These are phyloP conservation scores for Coleophoma cylindrospora DNA, from an alignment of 2,329 filamentous ascomycete genomes.

Conservation along the genomic window DNA sequence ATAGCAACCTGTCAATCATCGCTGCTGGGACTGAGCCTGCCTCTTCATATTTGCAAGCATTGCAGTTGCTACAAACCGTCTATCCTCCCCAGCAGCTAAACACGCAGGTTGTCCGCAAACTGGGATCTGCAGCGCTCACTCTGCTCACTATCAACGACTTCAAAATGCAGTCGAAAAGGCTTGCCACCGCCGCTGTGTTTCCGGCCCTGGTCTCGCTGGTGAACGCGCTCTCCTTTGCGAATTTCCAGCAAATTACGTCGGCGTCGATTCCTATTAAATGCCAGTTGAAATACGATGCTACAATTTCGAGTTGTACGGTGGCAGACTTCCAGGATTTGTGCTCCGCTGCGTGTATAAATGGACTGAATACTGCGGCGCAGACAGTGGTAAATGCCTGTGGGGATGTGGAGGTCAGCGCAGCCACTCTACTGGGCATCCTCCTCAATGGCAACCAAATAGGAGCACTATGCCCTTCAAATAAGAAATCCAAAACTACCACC, in stretches of 20 bases:
- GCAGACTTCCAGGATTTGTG: conserved; percentile 23
- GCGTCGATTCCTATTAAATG: conserved; percentile 17
- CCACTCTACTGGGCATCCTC: conserved; percentile 24
- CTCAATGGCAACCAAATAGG: conserved; percentile 20
- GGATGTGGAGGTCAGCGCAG: conserved; percentile 12
- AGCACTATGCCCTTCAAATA: conserved; percentile 18
- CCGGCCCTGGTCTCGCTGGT: not conserved
- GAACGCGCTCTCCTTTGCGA: conserved; percentile 23
- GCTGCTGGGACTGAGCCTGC: too few species aligned
- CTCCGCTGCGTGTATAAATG: conserved; percentile 17
- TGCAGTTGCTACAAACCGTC: not conserved
- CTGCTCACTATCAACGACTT: not conserved
- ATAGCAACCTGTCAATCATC: not conserved
- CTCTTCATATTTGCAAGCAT: not conserved
- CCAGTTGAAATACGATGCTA: conserved; percentile 18
- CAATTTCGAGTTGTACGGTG: conserved; percentile 19
- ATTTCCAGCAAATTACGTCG: conserved; percentile 23
- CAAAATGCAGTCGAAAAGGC: not conserved
- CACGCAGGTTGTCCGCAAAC: too few species aligned
- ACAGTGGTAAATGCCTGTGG: conserved; percentile 16
- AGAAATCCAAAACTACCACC: conserved; percentile 7
- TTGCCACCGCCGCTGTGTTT: not conserved
- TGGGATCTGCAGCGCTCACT: not conserved
- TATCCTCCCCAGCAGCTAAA: not conserved
- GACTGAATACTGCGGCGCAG: conserved; percentile 10